These are phyloP conservation scores for Filobasidium floriforme DNA, from an alignment of 768 basidiomycete genomes.

Conservation along the genomic window DNA sequence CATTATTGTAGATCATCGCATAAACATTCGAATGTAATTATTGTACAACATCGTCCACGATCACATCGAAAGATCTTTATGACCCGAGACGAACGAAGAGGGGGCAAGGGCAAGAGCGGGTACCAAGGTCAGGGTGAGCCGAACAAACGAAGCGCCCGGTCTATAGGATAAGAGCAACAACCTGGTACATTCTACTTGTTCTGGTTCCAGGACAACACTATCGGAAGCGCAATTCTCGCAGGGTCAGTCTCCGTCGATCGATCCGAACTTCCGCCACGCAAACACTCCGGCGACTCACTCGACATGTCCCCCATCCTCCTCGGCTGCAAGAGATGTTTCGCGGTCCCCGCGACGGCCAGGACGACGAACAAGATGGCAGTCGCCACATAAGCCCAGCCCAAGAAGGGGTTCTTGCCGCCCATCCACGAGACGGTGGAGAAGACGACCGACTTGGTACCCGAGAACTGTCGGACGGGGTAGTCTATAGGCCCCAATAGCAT, in stretches of 20 bases:
- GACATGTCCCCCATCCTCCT: slow-evolving; percentile 50
- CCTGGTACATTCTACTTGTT: slow-evolving; percentile 11
- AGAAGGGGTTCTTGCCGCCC: slow-evolving; percentile 95
- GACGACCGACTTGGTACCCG: slow-evolving; percentile 92
- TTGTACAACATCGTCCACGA: too few species aligned
- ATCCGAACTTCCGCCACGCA: neutral
- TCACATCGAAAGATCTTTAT: too few species aligned
- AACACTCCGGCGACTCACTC: slow-evolving; percentile 27
- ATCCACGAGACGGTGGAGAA: slow-evolving; percentile 98
- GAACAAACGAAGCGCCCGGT: neutral
- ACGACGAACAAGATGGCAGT: slow-evolving; percentile 78
- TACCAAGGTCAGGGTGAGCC: too few species aligned
- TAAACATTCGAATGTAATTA: too few species aligned
- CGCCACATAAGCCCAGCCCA: slow-evolving; percentile 96
- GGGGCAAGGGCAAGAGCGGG: too few species aligned
- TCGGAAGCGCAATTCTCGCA: neutral
- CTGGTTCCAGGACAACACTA: slow-evolving; percentile 44
- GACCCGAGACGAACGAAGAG: too few species aligned
- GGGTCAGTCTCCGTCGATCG: neutral
- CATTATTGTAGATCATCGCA: too few species aligned
- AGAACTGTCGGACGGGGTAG: slow-evolving; percentile 82
- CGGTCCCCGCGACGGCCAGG: slow-evolving; percentile 78
- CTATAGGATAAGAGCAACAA: neutral
- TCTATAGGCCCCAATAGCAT: slow-evolving; percentile 50
- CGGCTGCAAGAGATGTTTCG: slow-evolving; percentile 85